Percentiles rank a stretch among this genome's conserved stretches.
Conservation (phyloP, 345 rosid genomes). For the Pseudoturritis turrita region DNA sequence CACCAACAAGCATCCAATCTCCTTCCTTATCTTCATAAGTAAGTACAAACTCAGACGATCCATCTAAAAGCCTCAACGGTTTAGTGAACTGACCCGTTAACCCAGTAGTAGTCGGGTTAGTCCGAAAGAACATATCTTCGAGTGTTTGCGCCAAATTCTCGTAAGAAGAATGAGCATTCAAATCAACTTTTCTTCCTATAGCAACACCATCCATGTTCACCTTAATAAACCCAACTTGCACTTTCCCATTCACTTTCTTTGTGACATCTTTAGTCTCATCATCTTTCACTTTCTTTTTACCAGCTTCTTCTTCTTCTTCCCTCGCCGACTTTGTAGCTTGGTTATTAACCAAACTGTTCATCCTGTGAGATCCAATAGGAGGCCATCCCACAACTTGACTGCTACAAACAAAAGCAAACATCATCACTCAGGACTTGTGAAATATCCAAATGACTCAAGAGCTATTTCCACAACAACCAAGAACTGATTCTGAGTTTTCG, state of each 20-base stretch:
- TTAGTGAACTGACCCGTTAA: conserved; percentile 27
- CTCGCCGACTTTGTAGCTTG: conserved; percentile 52
- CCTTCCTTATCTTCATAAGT: conserved; percentile 96
- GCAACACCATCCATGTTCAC: conserved; percentile 88
- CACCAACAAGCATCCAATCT: conserved; percentile 98
- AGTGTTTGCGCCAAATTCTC: conserved; percentile 58
- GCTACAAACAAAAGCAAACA: conserved; percentile 31
- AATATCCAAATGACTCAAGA: background rate
- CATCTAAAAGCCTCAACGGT: conserved; percentile 64
- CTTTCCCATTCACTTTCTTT: conserved; percentile 53
- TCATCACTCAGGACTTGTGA: background rate
- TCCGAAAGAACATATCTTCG: conserved; percentile 73
- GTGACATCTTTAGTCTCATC: conserved; percentile 46
- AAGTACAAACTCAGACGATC: conserved; percentile 78
- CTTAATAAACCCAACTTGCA: conserved; percentile 66
- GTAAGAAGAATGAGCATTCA: conserved; percentile 70
- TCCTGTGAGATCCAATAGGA: conserved; percentile 69
- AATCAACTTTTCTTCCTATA: conserved; percentile 89
- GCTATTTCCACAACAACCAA: background rate
- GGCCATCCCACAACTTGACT: conserved; percentile 98
- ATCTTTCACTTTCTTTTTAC: conserved; percentile 33
- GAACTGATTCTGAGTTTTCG: background rate
- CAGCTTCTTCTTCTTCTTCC: conserved; percentile 44
- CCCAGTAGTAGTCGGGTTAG: conserved; percentile 33
- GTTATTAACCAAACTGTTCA: conserved; percentile 70